These are phyloP conservation scores for Umbelopsis vinacea DNA, from an alignment of 192 early-diverging fungal species.

Conservation along the genomic window DNA sequence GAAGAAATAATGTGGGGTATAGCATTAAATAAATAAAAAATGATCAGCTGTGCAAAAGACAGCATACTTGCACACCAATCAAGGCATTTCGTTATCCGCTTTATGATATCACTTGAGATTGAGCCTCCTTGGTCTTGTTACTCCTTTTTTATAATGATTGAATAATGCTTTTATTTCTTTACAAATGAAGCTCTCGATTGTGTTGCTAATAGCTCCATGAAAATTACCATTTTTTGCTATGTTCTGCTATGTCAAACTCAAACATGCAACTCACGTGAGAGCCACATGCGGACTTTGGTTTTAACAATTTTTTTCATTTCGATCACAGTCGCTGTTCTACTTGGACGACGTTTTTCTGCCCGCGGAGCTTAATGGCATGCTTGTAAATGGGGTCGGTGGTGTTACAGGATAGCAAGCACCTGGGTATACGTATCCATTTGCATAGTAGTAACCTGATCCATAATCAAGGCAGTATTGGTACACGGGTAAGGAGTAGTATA, in stretches of 20 bases:
- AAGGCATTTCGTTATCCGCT: no score
- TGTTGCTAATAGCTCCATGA: no score
- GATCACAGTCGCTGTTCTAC: background rate
- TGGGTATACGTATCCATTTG: background rate
- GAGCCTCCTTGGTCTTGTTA: no score
- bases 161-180: no score
- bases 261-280: background rate
- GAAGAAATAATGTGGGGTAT: background rate
- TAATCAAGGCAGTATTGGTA: background rate
- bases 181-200: no score
- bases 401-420: background rate
- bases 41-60: background rate
- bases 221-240: no score
- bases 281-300: background rate
- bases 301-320: background rate
- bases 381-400: background rate
- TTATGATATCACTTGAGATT: no score
- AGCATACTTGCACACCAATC: no score
- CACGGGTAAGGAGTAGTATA: background rate
- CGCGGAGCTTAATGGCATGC: no score
- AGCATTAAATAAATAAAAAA: background rate
- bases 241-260: background rate
- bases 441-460: background rate
- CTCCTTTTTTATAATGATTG: no score
- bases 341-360: background rate